Evolutionary conservation across 2,329 filamentous ascomycete genomes (phyloP).

Genomic region (Nannizzia gypsea): DNA sequence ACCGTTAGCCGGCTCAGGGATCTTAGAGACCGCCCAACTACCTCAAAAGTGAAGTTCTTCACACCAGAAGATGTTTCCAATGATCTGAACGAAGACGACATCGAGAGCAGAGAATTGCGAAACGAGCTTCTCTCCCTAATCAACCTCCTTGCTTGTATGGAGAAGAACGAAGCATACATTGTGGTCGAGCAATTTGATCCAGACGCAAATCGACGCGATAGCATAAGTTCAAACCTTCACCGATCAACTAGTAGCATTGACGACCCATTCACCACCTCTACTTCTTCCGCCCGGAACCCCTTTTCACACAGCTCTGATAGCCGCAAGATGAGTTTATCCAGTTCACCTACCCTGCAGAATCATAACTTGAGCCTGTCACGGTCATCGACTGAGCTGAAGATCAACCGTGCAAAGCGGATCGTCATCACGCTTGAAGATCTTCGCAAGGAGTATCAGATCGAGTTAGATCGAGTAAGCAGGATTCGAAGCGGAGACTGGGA

Average conservation of each 20-base stretch:
- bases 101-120: conserved; percentile 42
- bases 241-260: conserved; percentile 1
- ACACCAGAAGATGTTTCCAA: conserved; percentile 25
- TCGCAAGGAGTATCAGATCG: conserved; percentile 75
- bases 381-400: conserved; percentile 11
- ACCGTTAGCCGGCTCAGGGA: conserved; percentile 42
- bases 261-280: neutral
- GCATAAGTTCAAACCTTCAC: conserved; percentile 24
- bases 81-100: conserved; percentile 19
- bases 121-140: conserved; percentile 82
- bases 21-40: conserved; percentile 23
- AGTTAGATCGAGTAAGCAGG: conserved; percentile 76
- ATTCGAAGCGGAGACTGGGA: conserved; percentile 86
- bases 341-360: neutral
- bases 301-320: neutral
- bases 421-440: conserved; percentile 79
- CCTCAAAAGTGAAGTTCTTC: conserved; percentile 21
- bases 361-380: neutral
- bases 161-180: conserved; percentile 66
- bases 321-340: neutral
- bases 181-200: conserved; percentile 36
- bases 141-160: conserved; percentile 80
- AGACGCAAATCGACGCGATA: conserved; percentile 22
- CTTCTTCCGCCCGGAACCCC: neutral
- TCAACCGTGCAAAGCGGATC: conserved; percentile 47